phyloP scores from a whole-genome alignment of 305 asterid genomes.

The Coffea humblotiana region DNA sequence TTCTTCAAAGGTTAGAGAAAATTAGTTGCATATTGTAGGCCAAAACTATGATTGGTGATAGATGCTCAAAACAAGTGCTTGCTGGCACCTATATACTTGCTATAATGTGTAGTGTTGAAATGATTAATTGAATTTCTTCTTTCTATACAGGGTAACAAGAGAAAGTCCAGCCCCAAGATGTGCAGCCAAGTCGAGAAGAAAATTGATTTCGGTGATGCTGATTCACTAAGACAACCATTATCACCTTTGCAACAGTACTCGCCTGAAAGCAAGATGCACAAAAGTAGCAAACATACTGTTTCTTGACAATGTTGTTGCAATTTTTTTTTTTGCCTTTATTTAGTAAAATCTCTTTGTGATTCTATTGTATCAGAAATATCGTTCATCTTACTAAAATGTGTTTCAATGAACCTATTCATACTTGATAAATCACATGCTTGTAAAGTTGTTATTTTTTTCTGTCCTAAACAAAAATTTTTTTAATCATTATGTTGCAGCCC shows the following conservation, averaged over 20 bases:
- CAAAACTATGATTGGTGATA: neutral
- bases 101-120: neutral
- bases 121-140: neutral
- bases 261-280: conserved; percentile 57
- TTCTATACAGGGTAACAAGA: conserved; percentile 56
- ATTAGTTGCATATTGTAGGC: neutral
- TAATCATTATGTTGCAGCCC: neutral
- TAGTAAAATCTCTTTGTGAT: conserved; percentile 26
- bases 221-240: conserved; percentile 60
- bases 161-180: conserved; percentile 63
- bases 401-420: neutral
- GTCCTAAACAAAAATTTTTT: neutral
- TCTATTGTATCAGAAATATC: neutral
- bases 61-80: neutral
- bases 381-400: neutral
- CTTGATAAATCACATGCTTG: neutral
- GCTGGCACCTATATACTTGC: neutral
- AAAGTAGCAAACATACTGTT: conserved; percentile 28
- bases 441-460: neutral
- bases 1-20: conserved; percentile 49
- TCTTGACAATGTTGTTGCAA: conserved; percentile 11
- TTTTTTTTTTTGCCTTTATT: neutral
- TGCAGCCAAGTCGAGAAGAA: conserved; percentile 59
- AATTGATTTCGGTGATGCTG: conserved; percentile 50
- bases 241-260: conserved; percentile 70